Percentiles rank a stretch among this genome's conserved stretches.
phyloP scores from a whole-genome alignment of 1,139 yeast species.

The Suhomyces terraborum region DNA sequence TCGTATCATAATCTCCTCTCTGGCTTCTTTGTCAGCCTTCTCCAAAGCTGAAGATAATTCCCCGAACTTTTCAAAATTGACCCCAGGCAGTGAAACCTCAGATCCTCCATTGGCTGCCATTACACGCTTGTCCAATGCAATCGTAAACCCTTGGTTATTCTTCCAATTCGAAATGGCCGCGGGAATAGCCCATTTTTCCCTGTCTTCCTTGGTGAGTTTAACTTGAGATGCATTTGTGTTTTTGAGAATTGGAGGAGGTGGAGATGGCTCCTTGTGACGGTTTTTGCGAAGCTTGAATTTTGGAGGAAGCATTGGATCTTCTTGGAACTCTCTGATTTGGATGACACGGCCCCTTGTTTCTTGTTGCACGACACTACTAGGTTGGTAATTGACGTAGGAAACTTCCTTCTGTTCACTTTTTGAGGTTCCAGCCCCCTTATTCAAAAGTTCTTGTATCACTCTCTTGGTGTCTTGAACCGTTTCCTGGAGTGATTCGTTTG shows the following conservation, averaged over 20 bases:
- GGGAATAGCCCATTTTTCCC: slow-evolving; percentile 84
- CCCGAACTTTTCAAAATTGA: slow-evolving; percentile 62
- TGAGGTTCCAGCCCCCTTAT: slow-evolving; percentile 21
- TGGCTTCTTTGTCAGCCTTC: slow-evolving; percentile 70
- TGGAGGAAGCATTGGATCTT: slow-evolving; percentile 89
- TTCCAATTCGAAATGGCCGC: slow-evolving; percentile 96
- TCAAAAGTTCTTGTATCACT: slow-evolving; percentile 28
- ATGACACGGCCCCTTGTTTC: slow-evolving; percentile 27
- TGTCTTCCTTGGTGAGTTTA: slow-evolving; percentile 73
- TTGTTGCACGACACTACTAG: slow-evolving; percentile 18
- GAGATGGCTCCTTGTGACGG: slow-evolving; percentile 62
- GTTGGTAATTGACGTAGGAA: slow-evolving; percentile 25
- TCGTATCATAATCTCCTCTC: slow-evolving; percentile 66
- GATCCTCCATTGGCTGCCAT: slow-evolving; percentile 55
- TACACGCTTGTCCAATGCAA: slow-evolving; percentile 76
- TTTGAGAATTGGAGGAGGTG: slow-evolving; percentile 59
- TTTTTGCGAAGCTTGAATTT: slow-evolving; percentile 74
- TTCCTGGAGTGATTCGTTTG: slow-evolving; percentile 30
- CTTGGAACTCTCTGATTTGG: slow-evolving; percentile 42
- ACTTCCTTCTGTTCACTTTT: slow-evolving; percentile 19
- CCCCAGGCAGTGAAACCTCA: slow-evolving; percentile 27
- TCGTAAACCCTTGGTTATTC: slow-evolving; percentile 87
- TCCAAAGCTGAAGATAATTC: slow-evolving; percentile 72
- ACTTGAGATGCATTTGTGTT: slow-evolving; percentile 23
- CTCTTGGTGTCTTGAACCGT: slow-evolving; percentile 34